These are phyloP conservation scores for Starmerella roubikii DNA, from an alignment of 805 yeast species.

Conservation along the genomic window DNA sequence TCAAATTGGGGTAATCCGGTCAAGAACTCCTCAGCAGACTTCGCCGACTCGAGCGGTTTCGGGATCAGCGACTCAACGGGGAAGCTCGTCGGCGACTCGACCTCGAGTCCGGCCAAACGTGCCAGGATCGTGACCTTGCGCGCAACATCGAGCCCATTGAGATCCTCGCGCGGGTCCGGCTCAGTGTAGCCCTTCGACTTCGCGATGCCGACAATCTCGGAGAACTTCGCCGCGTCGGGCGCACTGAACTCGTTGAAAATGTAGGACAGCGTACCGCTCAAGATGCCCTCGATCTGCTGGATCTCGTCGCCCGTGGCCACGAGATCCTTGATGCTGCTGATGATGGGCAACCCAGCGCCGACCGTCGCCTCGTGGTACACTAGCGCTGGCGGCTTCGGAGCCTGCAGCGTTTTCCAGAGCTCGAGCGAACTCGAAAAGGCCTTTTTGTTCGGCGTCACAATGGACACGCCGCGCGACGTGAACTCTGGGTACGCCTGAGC, in stretches of 20 bases:
- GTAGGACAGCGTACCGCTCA: conserved; percentile 90
- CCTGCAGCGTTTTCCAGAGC: conserved; percentile 64
- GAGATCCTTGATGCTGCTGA: conserved; percentile 77
- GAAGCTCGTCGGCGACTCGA: conserved; percentile 81
- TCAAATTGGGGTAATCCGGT: conserved; percentile 73
- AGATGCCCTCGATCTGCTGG: conserved; percentile 84
- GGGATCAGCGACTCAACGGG: conserved; percentile 92
- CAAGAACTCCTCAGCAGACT: conserved; percentile 64
- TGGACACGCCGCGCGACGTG: conserved; percentile 64
- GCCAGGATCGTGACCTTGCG: conserved; percentile 95
- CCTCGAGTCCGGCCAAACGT: conserved; percentile 74
- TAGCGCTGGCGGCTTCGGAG: conserved; percentile 47
- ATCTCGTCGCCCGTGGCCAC: conserved; percentile 87
- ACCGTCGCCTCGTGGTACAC: conserved; percentile 98
- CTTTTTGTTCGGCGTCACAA: conserved; percentile 97
- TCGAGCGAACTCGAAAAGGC: conserved; percentile 72
- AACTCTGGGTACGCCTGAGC: conserved; percentile 69
- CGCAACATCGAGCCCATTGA: conserved; percentile 96
- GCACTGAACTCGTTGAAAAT: conserved; percentile 89
- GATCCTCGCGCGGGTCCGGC: conserved; percentile 98
- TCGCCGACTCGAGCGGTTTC: conserved; percentile 48
- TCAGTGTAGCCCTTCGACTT: conserved; percentile 91
- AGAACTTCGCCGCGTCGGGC: conserved; percentile 50
- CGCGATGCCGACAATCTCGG: conserved; percentile 80
- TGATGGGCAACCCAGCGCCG: conserved; percentile 95